Evolutionary conservation across 345 rosid genomes (phyloP).

Genomic region (Eucalyptus regnans): DNA sequence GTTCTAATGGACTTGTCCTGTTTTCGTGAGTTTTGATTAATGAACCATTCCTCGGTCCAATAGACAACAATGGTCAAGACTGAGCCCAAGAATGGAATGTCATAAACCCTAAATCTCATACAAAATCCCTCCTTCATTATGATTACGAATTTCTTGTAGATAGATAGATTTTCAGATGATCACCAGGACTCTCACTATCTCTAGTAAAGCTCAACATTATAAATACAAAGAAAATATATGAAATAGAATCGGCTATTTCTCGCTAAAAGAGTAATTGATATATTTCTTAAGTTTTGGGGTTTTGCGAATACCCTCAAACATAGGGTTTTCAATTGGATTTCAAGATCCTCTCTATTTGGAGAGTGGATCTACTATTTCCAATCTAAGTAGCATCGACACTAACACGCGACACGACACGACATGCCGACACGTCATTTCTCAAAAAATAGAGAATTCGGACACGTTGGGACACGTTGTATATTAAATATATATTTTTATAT

Average conservation of each 20-base stretch:
- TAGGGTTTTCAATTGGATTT: neutral
- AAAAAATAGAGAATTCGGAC: no score
- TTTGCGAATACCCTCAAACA: neutral
- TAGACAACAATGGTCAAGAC: neutral
- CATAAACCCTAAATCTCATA: neutral
- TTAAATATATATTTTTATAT: no score
- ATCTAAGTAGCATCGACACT: neutral
- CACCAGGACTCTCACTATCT: neutral
- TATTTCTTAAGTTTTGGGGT: neutral
- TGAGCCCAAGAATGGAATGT: neutral
- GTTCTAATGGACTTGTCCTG: neutral
- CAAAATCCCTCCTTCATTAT: neutral
- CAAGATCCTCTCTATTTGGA: neutral
- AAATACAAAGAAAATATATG: neutral
- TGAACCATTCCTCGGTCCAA: neutral
- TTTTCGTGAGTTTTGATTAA: no score
- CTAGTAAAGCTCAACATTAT: neutral
- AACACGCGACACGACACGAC: no score
- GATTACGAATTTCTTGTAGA: neutral
- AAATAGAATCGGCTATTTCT: neutral
- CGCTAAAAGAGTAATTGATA: neutral
- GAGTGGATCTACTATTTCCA: neutral
- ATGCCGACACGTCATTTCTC: no score
- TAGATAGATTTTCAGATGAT: neutral
- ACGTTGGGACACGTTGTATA: no score